Evolutionary conservation across 805 yeast genomes (phyloP).

Genomic region (Metschnikowia kunwiensis): DNA sequence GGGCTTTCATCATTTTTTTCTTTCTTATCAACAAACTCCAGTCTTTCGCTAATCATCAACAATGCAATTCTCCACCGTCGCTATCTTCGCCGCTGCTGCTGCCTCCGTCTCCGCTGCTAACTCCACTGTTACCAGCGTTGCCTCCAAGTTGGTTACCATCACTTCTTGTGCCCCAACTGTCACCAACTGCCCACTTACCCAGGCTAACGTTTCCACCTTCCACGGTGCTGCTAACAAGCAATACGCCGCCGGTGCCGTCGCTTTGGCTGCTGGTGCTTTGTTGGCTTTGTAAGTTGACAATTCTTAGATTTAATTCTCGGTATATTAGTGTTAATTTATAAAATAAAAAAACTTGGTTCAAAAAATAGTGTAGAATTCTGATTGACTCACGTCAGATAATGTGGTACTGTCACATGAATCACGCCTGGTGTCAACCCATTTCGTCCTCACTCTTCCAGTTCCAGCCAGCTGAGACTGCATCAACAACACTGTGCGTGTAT

Average conservation of each 20-base stretch:
- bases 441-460: too few relatives aligned
- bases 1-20: neutral
- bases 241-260: slow-evolving; percentile 29
- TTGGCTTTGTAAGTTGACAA: slow-evolving; percentile 28
- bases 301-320: slow-evolving; percentile 14
- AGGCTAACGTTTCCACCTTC: slow-evolving; percentile 19
- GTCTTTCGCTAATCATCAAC: slow-evolving; percentile 19
- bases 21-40: slow-evolving; percentile 1
- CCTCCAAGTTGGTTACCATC: slow-evolving; percentile 22
- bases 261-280: slow-evolving; percentile 26
- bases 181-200: slow-evolving; percentile 21
- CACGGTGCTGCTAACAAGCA: slow-evolving; percentile 22
- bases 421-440: too few relatives aligned
- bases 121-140: slow-evolving; percentile 14
- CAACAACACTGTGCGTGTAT: too few relatives aligned
- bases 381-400: too few relatives aligned
- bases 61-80: slow-evolving; percentile 25
- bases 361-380: too few relatives aligned
- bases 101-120: slow-evolving; percentile 20
- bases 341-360: too few relatives aligned
- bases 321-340: slow-evolving; percentile 14
- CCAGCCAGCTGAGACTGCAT: too few relatives aligned
- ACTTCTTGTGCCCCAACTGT: slow-evolving; percentile 21
- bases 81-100: slow-evolving; percentile 20
- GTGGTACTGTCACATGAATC: too few relatives aligned